Conservation (phyloP, 495 filamentous ascomycete genomes). For the Penicillium robsamsonii region DNA sequence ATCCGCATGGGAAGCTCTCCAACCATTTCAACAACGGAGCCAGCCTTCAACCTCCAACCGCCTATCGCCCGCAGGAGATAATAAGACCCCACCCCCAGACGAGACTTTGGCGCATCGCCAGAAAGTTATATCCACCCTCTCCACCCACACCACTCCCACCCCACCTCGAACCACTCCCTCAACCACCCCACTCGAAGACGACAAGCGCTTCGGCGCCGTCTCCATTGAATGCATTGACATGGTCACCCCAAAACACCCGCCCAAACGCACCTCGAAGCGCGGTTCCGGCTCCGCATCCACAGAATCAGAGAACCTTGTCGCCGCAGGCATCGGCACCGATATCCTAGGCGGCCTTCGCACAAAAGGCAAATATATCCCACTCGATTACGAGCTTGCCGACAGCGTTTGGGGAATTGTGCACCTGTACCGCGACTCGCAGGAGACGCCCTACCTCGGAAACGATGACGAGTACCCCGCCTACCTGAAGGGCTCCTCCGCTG, state of each 20-base stretch:
- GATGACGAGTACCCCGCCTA: conserved; percentile 43
- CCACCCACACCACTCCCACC: neutral
- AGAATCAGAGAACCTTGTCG: conserved; percentile 36
- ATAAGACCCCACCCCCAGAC: neutral
- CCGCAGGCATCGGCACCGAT: conserved; percentile 50
- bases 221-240: conserved; percentile 69
- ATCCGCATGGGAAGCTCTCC: conserved; percentile 43
- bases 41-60: conserved; percentile 16
- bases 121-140: neutral
- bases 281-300: conserved; percentile 6
- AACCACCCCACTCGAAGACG: conserved; percentile 33
- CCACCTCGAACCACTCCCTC: neutral
- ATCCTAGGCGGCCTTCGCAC: conserved; percentile 59
- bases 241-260: conserved; percentile 36
- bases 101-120: conserved; percentile 6
- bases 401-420: conserved; percentile 92
- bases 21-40: conserved; percentile 39
- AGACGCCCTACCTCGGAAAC: conserved; percentile 53
- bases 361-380: conserved; percentile 74
- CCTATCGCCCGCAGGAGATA: conserved; percentile 7
- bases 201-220: conserved; percentile 65
- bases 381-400: conserved; percentile 73
- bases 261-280: conserved; percentile 17
- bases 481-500: conserved; percentile 44
- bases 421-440: conserved; percentile 81